A percentile compares a stretch with the other conserved stretches of the same genome.
Evolutionary conservation across 75 land plant genomes (phyloP).

Genomic region (Pinus taeda): DNA sequence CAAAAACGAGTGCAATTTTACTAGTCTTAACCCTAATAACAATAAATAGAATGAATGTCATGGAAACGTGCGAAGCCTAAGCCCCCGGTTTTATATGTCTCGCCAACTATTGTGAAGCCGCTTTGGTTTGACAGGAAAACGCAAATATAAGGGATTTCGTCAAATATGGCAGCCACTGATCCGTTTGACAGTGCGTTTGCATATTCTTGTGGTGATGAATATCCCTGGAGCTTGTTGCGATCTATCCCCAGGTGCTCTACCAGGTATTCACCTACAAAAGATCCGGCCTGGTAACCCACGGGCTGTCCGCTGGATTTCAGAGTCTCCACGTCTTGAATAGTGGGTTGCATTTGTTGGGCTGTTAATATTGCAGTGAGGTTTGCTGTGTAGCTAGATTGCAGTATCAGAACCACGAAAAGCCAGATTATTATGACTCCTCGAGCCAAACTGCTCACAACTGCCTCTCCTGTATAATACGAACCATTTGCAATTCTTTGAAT

Average conservation of each 20-base stretch:
- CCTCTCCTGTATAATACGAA: slow-evolving; percentile 35
- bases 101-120: slow-evolving; percentile 47
- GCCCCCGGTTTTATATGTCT: slow-evolving; percentile 44
- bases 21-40: no score
- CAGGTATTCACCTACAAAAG: slow-evolving; percentile 21
- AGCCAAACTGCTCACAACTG: slow-evolving; percentile 30
- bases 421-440: slow-evolving; percentile 24
- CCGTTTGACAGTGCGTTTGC: slow-evolving; percentile 23
- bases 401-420: slow-evolving; percentile 42
- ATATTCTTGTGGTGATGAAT: not conserved
- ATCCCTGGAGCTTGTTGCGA: slow-evolving; percentile 10
- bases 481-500: no score
- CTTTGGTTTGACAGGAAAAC: slow-evolving; percentile 29
- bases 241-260: slow-evolving; percentile 7
- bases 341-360: slow-evolving; percentile 26
- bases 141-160: slow-evolving; percentile 29
- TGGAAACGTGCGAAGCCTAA: slow-evolving; percentile 55
- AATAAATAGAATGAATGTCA: no score
- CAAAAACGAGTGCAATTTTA: no score
- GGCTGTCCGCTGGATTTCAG: slow-evolving; percentile 15
- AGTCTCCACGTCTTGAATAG: slow-evolving; percentile 10
- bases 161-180: slow-evolving; percentile 35
- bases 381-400: slow-evolving; percentile 54
- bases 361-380: slow-evolving; percentile 46
- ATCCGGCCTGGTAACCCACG: slow-evolving; percentile 40